phyloP scores from a whole-genome alignment of 164 flowering plant genomes.

The Piper betle region DNA sequence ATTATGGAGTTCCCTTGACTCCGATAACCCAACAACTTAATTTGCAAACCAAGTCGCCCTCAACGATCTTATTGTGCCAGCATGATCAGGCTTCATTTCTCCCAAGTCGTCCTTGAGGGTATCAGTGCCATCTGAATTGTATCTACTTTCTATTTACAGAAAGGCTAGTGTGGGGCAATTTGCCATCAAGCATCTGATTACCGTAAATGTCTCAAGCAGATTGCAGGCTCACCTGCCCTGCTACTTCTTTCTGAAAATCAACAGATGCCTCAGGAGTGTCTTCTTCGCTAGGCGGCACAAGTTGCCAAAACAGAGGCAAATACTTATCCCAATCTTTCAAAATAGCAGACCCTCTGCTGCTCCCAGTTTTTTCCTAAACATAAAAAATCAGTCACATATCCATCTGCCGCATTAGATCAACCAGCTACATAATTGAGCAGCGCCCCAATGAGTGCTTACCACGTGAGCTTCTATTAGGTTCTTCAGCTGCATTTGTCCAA shows the following conservation, averaged over 20 bases:
- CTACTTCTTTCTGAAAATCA: slow-evolving; percentile 31
- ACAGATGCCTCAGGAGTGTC: slow-evolving; percentile 95
- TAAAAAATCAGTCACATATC: background rate
- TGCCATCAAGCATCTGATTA: background rate
- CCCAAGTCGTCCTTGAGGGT: background rate
- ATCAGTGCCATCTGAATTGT: background rate
- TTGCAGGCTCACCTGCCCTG: slow-evolving; percentile 52
- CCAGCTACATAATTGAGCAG: background rate
- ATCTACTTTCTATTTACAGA: background rate
- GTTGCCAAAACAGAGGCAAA: slow-evolving; percentile 87
- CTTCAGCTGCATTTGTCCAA: slow-evolving; percentile 89
- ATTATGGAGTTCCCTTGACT: background rate
- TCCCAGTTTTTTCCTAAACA: slow-evolving; percentile 91
- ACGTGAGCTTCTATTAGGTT: slow-evolving; percentile 90
- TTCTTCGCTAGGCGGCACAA: slow-evolving; percentile 99
- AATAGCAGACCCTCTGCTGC: slow-evolving; percentile 64
- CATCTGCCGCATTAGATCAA: background rate
- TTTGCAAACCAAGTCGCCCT: background rate
- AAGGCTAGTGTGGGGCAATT: background rate
- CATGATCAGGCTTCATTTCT: background rate
- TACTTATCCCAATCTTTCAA: slow-evolving; percentile 86
- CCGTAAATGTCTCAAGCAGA: slow-evolving; percentile 25
- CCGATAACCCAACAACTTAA: background rate
- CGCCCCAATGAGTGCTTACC: slow-evolving; percentile 34
- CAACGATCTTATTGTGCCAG: background rate